A percentile compares a stretch with the other conserved stretches of the same genome.
phyloP scores from a whole-genome alignment of 176 grass and related monocot genomes.

The Cenchrus fungigraminus region DNA sequence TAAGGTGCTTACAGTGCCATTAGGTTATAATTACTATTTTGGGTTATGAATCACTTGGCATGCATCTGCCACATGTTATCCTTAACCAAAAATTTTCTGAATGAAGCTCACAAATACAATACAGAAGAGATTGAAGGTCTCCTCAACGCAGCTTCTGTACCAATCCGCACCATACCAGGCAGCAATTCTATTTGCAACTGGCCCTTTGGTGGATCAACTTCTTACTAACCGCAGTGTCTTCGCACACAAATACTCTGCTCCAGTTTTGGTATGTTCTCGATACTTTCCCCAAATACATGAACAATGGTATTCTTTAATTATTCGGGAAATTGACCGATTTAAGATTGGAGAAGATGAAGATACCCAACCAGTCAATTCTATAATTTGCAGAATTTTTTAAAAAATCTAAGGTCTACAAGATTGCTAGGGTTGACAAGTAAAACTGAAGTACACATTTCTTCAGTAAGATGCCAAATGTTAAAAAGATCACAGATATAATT shows the following conservation, averaged over 20 bases:
- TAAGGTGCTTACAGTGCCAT: neutral
- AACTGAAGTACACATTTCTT: conserved; percentile 8
- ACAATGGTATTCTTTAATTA: conserved; percentile 22
- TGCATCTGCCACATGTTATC: conserved; percentile 46
- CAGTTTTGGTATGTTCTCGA: conserved; percentile 73
- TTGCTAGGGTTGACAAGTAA: neutral
- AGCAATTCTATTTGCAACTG: conserved; percentile 82
- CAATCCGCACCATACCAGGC: conserved; percentile 93
- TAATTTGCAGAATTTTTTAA: conserved; percentile 31
- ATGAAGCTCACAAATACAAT: conserved; percentile 96
- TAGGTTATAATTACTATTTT: conserved; percentile 23
- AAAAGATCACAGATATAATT: conserved; percentile 8
- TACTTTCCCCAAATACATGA: conserved; percentile 35
- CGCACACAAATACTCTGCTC: conserved; percentile 72
- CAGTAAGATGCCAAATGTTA: neutral
- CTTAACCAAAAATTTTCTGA: conserved; percentile 64
- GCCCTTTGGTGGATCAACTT: conserved; percentile 91
- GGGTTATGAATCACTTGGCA: conserved; percentile 32
- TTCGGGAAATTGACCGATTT: neutral
- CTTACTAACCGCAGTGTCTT: conserved; percentile 90
- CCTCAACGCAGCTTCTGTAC: conserved; percentile 94
- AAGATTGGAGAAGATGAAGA: neutral
- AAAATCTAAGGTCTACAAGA: conserved; percentile 21
- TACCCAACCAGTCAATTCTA: conserved; percentile 11
- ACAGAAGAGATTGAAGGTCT: conserved; percentile 98